These are phyloP conservation scores for Papiliotrema nemorosa DNA, from an alignment of 1,284 basidiomycete species.

Conservation along the genomic window DNA sequence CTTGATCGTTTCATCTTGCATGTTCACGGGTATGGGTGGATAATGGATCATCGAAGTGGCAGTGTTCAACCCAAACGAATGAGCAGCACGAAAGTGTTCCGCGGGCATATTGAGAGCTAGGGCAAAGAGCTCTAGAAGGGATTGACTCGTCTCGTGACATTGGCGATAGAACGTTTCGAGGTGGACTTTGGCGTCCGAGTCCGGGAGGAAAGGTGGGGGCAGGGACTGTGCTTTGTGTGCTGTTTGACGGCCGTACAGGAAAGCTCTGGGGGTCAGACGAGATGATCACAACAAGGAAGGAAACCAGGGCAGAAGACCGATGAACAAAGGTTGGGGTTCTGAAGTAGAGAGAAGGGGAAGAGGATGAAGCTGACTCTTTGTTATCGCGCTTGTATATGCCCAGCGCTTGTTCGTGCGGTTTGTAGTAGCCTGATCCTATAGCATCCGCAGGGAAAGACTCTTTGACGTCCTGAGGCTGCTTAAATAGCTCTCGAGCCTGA, in stretches of 20 bases:
- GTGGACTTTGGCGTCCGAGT: neutral
- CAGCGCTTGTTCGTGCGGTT: constrained; percentile 18
- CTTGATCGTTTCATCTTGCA: constrained; percentile 6
- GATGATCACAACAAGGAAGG: too few species aligned
- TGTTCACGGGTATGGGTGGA: constrained; percentile 8
- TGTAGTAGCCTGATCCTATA: constrained; percentile 19
- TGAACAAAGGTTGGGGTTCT: too few species aligned
- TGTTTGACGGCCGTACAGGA: constrained; percentile 21
- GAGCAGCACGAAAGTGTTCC: constrained; percentile 18
- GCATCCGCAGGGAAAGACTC: constrained; percentile 14
- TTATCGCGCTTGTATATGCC: constrained; percentile 22
- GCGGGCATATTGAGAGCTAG: constrained; percentile 17
- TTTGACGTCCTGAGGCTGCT: constrained; percentile 13
- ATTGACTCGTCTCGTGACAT: constrained; percentile 18
- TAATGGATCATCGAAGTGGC: constrained; percentile 23
- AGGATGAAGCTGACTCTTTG: constrained; percentile 16
- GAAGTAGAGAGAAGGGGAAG: neutral
- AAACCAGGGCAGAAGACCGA: too few species aligned
- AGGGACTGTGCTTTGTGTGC: constrained; percentile 12
- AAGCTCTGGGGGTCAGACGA: constrained; percentile 14
- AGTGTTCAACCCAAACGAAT: constrained; percentile 21
- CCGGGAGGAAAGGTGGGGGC: constrained; percentile 13
- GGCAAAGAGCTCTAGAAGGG: constrained; percentile 21
- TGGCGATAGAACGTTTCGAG: constrained; percentile 19
- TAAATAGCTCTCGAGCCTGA: constrained; percentile 16